A percentile compares a stretch with the other conserved stretches of the same genome.
Evolutionary conservation across 768 basidiomycete genomes (phyloP).

Genomic region (Lactifluus piperatus): DNA sequence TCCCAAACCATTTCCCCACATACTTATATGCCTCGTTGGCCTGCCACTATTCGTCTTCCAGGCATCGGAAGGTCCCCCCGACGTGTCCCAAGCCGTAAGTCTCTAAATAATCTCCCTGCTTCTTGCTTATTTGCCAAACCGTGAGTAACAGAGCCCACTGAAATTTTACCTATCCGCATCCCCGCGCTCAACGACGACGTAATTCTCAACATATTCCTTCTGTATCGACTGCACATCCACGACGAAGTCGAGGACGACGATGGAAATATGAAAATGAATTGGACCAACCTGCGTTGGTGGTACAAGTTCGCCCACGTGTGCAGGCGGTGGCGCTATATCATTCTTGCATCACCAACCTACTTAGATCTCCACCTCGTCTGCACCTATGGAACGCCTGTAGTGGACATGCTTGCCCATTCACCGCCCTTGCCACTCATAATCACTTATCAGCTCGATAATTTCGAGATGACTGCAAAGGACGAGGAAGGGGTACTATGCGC

Average conservation of each 20-base stretch:
- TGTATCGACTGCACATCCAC: constrained; percentile 18
- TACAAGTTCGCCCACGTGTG: neutral
- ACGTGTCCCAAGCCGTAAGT: neutral
- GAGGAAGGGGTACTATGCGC: neutral
- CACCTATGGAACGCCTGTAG: neutral
- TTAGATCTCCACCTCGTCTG: neutral
- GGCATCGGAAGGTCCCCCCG: neutral
- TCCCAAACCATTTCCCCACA: no score
- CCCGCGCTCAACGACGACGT: neutral
- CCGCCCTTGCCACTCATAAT: neutral
- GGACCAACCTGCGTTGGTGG: neutral
- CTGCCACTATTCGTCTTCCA: neutral
- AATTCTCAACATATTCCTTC: neutral
- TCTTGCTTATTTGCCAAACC: neutral
- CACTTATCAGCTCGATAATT: neutral
- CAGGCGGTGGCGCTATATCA: neutral
- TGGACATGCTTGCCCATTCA: neutral
- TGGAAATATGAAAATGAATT: neutral
- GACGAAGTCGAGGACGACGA: neutral
- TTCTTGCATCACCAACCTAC: neutral
- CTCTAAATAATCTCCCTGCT: neutral
- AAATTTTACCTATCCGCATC: neutral
- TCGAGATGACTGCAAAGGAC: neutral
- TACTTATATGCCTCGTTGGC: neutral
- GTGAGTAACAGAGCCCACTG: neutral